Evolutionary conservation across 2,329 filamentous ascomycete species (phyloP), one percentile per base, ranked within the genome.

Genomic region (Piedraia hortae): DNA sequence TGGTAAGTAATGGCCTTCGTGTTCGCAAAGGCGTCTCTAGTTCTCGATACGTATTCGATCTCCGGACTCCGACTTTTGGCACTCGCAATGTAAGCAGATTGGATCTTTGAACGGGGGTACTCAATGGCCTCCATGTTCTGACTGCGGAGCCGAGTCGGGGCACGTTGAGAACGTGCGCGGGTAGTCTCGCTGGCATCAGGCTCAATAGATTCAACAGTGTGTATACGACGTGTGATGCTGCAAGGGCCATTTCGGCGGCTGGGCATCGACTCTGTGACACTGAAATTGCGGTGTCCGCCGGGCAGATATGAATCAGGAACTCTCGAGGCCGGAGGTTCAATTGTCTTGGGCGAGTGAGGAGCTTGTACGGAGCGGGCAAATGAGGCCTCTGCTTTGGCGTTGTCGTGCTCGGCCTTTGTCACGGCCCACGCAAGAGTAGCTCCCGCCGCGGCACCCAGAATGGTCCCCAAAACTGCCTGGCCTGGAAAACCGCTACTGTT

Each of bases 361-460:
- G n/a, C n/a, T n/a, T n/a, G n/a, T 9, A n/a, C 15, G 3, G 19
- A 23, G 6, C 16, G 22, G 22, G 24, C 6, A 30, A 33, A 26
- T 28, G 27, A 28, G 30, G 41, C 32, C 29, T 54, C 51, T 26
- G 50, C 47, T 27, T 40, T 42, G 11, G 46, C 46, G 27, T 48
- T 52, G 22, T 51, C 46, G 22, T 41, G 37, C 30, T 71, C 65
- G 27, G 56, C 54, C 31, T 59, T 64, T 30, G 64, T 55, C 50
- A 77, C 66, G 11, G 63, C 65, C 44, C 85, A 89, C 6, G 73
- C 69, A 18, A 73, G 51, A 6, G 69, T 71, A 16, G 68, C 72
- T 17, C 71, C 72, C 10, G 73, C 73, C 9, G 73, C 74, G 14
- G 71, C 73, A 19, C 74, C 75, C 21, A 89, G 54, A 6, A 88